Evolutionary conservation across 164 flowering plant species (phyloP).

Genomic region (Dillenia suffruticosa): DNA sequence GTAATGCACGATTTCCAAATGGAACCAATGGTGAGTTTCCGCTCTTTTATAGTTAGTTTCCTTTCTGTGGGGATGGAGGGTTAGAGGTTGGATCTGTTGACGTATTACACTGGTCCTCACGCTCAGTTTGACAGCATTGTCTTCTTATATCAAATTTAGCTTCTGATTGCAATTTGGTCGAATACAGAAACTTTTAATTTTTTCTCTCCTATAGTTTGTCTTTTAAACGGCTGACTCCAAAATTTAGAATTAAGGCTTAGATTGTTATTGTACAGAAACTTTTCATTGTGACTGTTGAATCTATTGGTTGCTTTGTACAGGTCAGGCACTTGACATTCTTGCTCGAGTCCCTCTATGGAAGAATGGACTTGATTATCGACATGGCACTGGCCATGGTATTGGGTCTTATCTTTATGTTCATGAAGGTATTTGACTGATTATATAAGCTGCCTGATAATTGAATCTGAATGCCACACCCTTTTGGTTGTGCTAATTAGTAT

Average conservation of each 20-base stretch:
- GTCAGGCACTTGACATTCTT: constrained; percentile 82
- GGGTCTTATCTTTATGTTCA: constrained; percentile 95
- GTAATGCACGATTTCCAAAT: constrained; percentile 82
- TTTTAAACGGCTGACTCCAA: too few species aligned
- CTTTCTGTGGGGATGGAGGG: background rate
- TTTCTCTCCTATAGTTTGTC: too few species aligned
- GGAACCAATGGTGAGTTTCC: constrained; percentile 76
- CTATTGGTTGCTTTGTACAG: constrained; percentile 26
- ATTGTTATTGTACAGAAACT: too few species aligned
- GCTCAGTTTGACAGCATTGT: too few species aligned
- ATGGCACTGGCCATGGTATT: constrained; percentile 98
- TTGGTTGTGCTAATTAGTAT: constrained; percentile 1
- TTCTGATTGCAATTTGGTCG: too few species aligned
- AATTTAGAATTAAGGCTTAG: too few species aligned
- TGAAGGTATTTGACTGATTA: constrained; percentile 52
- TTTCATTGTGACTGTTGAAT: too few species aligned
- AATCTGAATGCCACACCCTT: background rate
- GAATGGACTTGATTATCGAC: constrained; percentile 96
- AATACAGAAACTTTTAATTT: too few species aligned
- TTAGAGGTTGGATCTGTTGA: too few species aligned
- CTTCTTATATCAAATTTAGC: too few species aligned
- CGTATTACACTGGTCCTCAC: too few species aligned
- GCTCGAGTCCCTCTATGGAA: constrained; percentile 93
- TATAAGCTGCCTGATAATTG: constrained; percentile 1
- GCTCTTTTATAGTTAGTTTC: background rate